Base-by-base conservation (phyloP, 257 asterid genomes). In the Penstemon eatonii region DNA sequence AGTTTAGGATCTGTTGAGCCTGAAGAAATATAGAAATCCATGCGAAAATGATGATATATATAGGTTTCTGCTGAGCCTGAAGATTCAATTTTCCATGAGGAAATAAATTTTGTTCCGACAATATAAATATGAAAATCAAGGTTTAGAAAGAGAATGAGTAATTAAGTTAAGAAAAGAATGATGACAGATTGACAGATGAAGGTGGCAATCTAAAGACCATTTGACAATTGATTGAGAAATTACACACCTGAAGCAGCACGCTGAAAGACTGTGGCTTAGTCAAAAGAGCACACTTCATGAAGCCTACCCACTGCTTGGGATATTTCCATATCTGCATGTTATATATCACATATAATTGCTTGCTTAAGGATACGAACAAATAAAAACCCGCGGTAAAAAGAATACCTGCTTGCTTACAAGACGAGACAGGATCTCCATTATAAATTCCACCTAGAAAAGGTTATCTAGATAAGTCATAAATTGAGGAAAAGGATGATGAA, bases 291-390 rank as follows among this genome's bases (percentile, higher is more conserved):
- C 99, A 94, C 78, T 91, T 91, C 76, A 89, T 73, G 78, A 94
- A 94, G 74, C 99, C 99, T 53, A 94, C 99, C 99, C 99, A 94
- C 66, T 79, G 86, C 88, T 92, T 91, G n/a, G 99, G 99, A 74
- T 84, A 79, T 73, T 85, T 94, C 99, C 99, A 94, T 78, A 94
- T 91, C 97, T 93, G 89, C 78, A 77, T 11, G 41, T 33, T 42
- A 56, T 66, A 69, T 25, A 56, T 49, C 49, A 65, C 38, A 65
- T 68, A 25, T 46, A 11, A 18, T 62, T 44, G 52, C 53, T 72
- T 52, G 70, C 58, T 43, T 63, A 65, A 64, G 67, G 76, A 62
- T 57, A 18, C 51, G 33, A 8, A 19, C 39, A n/a, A 60, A 67
- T 62, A 56, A 74, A 57, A 38, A 18, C 42, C 66, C 9, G 42